A percentile compares a stretch with the other conserved stretches of the same genome.
These are phyloP conservation scores for Bassia scoparia DNA, from an alignment of 148 eudicot species.

Conservation along the genomic window DNA sequence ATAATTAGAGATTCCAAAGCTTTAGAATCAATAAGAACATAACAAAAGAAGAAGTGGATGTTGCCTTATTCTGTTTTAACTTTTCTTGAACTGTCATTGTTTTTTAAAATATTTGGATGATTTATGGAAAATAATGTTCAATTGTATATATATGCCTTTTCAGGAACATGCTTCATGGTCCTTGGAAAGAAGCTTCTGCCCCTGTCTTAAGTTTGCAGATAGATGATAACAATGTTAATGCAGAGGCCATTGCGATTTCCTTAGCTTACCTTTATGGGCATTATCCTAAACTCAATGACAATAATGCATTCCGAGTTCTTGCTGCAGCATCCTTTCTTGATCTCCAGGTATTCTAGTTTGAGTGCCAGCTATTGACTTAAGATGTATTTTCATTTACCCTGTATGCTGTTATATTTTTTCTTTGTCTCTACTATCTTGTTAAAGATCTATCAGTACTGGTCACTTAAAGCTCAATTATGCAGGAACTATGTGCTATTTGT, in stretches of 20 bases:
- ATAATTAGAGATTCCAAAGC: background rate
- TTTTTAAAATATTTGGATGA: slow-evolving; percentile 3
- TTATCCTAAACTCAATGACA: slow-evolving; percentile 87
- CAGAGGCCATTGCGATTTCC: slow-evolving; percentile 84
- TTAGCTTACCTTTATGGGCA: slow-evolving; percentile 93
- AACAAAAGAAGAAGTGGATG: slow-evolving; percentile 5
- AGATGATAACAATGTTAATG: slow-evolving; percentile 87
- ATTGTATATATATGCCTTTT: slow-evolving; percentile 12
- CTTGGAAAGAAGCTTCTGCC: slow-evolving; percentile 98
- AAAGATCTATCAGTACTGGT: background rate
- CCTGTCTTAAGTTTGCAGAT: slow-evolving; percentile 76
- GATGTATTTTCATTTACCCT: background rate
- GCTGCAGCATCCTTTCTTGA: slow-evolving; percentile 99
- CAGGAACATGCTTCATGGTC: slow-evolving; percentile 99
- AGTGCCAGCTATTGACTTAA: background rate
- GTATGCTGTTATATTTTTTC: background rate
- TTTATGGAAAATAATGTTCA: slow-evolving; percentile 1
- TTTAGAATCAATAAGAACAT: background rate
- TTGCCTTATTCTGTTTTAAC: slow-evolving; percentile 4
- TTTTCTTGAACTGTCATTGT: background rate
- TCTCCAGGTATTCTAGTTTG: slow-evolving; percentile 68
- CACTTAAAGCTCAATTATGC: slow-evolving; percentile 34
- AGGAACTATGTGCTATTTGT: slow-evolving; percentile 95
- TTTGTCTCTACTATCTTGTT: background rate
- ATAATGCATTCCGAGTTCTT: slow-evolving; percentile 92